Evolutionary conservation across 108 stramenopile genomes (phyloP).

Genomic region (Cyclotella baltica): DNA sequence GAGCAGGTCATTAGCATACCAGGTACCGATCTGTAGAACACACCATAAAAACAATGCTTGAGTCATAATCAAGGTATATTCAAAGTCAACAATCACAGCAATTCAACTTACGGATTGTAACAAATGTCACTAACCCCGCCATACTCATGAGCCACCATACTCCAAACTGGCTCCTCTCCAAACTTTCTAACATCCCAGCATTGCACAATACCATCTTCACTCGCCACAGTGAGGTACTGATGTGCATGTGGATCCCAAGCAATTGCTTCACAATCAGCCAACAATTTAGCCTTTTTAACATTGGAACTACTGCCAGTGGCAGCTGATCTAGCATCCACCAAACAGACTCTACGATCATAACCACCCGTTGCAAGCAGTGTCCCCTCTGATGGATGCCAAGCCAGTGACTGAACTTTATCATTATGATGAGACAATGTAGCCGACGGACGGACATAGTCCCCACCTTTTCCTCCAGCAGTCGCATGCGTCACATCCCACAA

Average conservation of each 20-base stretch:
- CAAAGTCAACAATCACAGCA: background rate
- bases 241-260: constrained; percentile 91
- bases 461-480: constrained; percentile 38
- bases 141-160: constrained; percentile 86
- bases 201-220: constrained; percentile 90
- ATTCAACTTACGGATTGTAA: constrained; percentile 71
- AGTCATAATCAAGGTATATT: background rate
- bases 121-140: constrained; percentile 89
- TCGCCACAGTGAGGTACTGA: constrained; percentile 83
- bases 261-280: constrained; percentile 85
- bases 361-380: constrained; percentile 93
- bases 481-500: constrained; percentile 92
- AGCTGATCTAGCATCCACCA: constrained; percentile 85
- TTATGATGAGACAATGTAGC: constrained; percentile 93
- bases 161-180: constrained; percentile 81
- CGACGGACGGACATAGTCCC: constrained; percentile 59
- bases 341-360: constrained; percentile 86
- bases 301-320: constrained; percentile 32
- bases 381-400: constrained; percentile 94
- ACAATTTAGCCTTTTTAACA: constrained; percentile 72
- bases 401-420: constrained; percentile 95
- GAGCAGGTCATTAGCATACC: constrained; percentile 93
- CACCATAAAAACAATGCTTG: background rate
- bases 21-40: constrained; percentile 63
- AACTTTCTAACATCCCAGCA: constrained; percentile 96